These are phyloP conservation scores for Hypholoma fasciculare DNA, from an alignment of 768 basidiomycete species.

Conservation along the genomic window DNA sequence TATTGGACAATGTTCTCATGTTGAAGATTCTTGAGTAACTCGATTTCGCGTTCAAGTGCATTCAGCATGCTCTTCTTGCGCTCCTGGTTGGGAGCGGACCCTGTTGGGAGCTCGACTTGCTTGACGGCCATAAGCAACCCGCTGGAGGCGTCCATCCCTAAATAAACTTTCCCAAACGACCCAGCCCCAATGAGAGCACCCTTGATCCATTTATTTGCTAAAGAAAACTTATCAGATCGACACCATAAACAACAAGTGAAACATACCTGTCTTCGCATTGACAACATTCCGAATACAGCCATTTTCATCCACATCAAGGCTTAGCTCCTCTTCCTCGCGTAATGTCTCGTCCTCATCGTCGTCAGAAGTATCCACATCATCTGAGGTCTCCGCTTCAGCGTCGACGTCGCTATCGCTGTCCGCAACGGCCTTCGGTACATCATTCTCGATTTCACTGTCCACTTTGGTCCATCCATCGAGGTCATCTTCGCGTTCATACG, in stretches of 20 bases:
- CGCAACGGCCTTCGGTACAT: slow-evolving; percentile 31
- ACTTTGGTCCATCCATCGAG: slow-evolving; percentile 78
- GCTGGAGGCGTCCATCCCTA: slow-evolving; percentile 91
- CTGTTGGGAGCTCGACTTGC: slow-evolving; percentile 90
- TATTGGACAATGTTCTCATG: slow-evolving; percentile 99
- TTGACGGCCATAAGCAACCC: slow-evolving; percentile 97
- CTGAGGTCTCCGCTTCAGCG: slow-evolving; percentile 32
- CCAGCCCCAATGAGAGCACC: slow-evolving; percentile 94
- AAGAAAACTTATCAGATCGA: slow-evolving; percentile 12
- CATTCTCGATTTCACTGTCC: slow-evolving; percentile 44
- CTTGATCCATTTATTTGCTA: slow-evolving; percentile 94
- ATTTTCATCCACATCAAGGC: slow-evolving; percentile 37
- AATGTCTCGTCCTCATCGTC: slow-evolving; percentile 42
- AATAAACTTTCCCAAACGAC: slow-evolving; percentile 93
- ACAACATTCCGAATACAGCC: slow-evolving; percentile 34
- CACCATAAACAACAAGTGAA: slow-evolving; percentile 6
- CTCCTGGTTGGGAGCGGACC: slow-evolving; percentile 84
- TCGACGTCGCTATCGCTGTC: slow-evolving; percentile 31
- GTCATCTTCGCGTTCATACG: slow-evolving; percentile 40
- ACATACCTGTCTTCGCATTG: slow-evolving; percentile 26
- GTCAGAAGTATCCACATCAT: slow-evolving; percentile 39
- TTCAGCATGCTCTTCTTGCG: slow-evolving; percentile 92
- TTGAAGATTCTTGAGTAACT: slow-evolving; percentile 87
- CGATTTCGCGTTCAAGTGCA: slow-evolving; percentile 92
- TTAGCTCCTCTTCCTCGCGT: slow-evolving; percentile 42